Base-by-base conservation (phyloP, 306 rosid species). In the Pueraria montana region DNA sequence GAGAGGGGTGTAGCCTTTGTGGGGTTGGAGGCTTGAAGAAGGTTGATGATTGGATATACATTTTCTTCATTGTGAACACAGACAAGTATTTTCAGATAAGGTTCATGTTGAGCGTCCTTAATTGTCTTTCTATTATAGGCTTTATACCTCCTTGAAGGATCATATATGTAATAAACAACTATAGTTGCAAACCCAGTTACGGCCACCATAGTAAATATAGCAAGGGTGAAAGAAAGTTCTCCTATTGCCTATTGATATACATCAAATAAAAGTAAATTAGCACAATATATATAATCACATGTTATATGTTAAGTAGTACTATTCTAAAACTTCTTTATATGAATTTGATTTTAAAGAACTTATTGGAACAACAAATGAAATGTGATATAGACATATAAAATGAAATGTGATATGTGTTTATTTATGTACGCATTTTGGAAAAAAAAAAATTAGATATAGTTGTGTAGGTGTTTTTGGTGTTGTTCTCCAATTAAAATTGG, bases 141-240 rank as follows among this genome's bases (percentile, higher is more conserved):
- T 63, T 11, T 72, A 9, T 72, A 84, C 59, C 79, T 84, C 52
- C 71, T 78, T 27, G 87, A 84, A 62, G 87, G 87, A 74, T 84
- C 87, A 52, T 84, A 53, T 20, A 84, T 72, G 76, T 62, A 63
- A 27, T 78, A 14, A 78, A 84, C 74, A 38, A 42, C 5, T 14
- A 64, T 0, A 40, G 70, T 50, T 42, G 80, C 71, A 63, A 30
- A 63, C 3, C 83, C 83, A 0, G 83, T 84, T 42, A 78, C 10
- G 0, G 6, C 10, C 71, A 78, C 83, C 80, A 84, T 78, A 21
- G 76, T 78, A 52, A 72, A 84, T 72, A 84, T 2, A 53, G 23
- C 21, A 11, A 84, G 80, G 32, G 71, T 62, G 55, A 72, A 84
- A 16, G 45, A 0, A 23, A 63, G 2, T 3, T 63, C 14, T 0